Evolutionary conservation across 2,329 filamentous ascomycete species (phyloP), one percentile per base, ranked within the genome.

Genomic region (Fonsecaea multimorphosa): DNA sequence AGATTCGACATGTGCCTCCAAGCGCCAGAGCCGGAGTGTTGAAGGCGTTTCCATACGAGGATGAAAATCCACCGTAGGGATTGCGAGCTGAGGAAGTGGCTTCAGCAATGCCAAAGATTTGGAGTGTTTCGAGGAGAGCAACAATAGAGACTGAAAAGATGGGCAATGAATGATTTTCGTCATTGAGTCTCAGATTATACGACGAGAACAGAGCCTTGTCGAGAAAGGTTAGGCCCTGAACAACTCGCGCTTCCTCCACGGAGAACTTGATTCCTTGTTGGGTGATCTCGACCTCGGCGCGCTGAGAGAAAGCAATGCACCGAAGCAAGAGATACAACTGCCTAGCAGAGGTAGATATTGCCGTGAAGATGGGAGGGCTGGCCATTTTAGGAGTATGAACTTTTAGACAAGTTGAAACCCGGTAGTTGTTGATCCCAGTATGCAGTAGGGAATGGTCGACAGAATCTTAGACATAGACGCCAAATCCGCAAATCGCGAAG

Each of bases 401-500:
- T 22, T 59, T 24, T 51, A 27, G 52, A 24, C 44, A 12, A 12
- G 44, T 5, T 12, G 19, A 49, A 24, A 8, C 7, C 16, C 16
- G 5, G 38, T 19, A 16, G 38, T n/a, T n/a, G 38, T n/a, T 7
- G 38, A n/a, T n/a, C 2, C 44, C 24, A 9, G 9, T 49, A 24
- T 9, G 22, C 7, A 12, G 44, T 19, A 60, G 16, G 16, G 19
- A n/a, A n/a, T n/a, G 38, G 22, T 14, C 27, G 46, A n/a, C 11
- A 16, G 54, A 49, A 19, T 55, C 59, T 81, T 87, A 99, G 79
- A 99, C 92, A 88, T 99, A 98, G 76, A 99, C 95, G 78, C 95
- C 95, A 77, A 95, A 95, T 67, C 93, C 95, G 81, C 95, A 99
- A 81, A 99, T 98, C 90, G 97, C 97, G 82, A 95, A 97, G 53